Evolutionary conservation across 306 rosid species (phyloP), one percentile per base, ranked within the genome.

Genomic region (Oemleria cerasiformis): DNA sequence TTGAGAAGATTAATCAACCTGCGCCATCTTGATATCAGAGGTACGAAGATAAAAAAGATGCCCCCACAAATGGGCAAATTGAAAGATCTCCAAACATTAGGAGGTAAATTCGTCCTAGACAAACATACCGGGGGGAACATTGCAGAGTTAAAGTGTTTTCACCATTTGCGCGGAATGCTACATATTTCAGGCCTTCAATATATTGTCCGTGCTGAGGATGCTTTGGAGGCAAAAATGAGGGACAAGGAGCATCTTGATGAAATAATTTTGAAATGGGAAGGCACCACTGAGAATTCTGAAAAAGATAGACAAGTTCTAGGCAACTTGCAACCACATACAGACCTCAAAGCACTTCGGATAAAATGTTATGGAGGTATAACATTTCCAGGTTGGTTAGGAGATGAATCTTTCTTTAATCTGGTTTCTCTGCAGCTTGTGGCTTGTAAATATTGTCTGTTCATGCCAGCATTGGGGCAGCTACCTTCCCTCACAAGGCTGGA

Each of bases 301-400:
- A 43, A 65, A 65, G 77, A 45, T 20, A 3, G 73, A 5, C 21
- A 17, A 21, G 56, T 76, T 30, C 80, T 76, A 4, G 16, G 41
- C 0, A 14, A 43, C 0, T 45, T 68, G 9, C 55, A 50, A 44
- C 79, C 70, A 8, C 79, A 66, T 49, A 63, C 34, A 19, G 21
- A 20, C 56, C 53, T 68, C 23, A 56, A 53, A 76, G 19, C n/a
- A n/a, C 47, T 61, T 8, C 36, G n/a, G 8, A 7, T 67, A 38
- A 8, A 25, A 15, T 72, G 61, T 19, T 78, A 60, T 9, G 70
- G 60, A 6, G 71, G 82, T 30, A 21, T n/a, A 8, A 9, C 51
- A 50, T 68, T 78, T 51, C 78, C 75, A n/a, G 5, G 54, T 21
- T 81, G 84, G 84, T 3, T 81, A 5, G 58, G 68, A 19, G 38